Evolutionary conservation across 345 rosid genomes (phyloP).

Genomic region (Noccaea caerulescens): DNA sequence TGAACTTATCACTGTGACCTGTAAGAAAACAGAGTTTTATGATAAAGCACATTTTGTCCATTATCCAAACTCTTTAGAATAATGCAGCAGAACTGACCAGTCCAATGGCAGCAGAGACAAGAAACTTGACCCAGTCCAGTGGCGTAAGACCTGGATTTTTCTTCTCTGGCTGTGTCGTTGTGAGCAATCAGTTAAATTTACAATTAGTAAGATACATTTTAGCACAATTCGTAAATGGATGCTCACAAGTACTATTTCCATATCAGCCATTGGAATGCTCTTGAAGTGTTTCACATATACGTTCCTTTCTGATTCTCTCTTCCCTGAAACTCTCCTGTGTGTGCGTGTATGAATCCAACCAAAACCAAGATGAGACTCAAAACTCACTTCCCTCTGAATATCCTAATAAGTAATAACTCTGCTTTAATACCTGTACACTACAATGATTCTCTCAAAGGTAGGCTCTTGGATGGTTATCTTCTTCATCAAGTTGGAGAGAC

Average conservation of each 20-base stretch:
- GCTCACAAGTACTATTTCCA: slow-evolving; percentile 92
- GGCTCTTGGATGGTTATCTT: slow-evolving; percentile 80
- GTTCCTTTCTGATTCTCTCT: slow-evolving; percentile 51
- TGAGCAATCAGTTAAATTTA: slow-evolving; percentile 2
- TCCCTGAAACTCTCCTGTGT: slow-evolving; percentile 54
- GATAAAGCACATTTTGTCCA: background rate
- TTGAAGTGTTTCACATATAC: slow-evolving; percentile 78
- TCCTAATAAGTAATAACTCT: background rate
- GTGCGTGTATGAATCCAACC: slow-evolving; percentile 2
- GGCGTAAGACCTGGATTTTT: slow-evolving; percentile 85
- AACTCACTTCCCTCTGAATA: background rate
- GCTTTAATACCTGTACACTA: slow-evolving; percentile 66
- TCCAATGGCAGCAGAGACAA: slow-evolving; percentile 74
- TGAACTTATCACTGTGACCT: slow-evolving; percentile 66
- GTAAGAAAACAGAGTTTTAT: slow-evolving; percentile 12
- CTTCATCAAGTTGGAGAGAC: slow-evolving; percentile 57
- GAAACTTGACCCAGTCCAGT: slow-evolving; percentile 86
- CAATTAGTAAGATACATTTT: background rate
- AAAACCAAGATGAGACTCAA: slow-evolving; percentile 12
- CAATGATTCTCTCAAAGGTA: slow-evolving; percentile 75
- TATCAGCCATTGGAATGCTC: slow-evolving; percentile 84
- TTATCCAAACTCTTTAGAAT: background rate
- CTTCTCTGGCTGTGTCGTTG: slow-evolving; percentile 76
- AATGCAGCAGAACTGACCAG: slow-evolving; percentile 54
- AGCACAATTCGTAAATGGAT: slow-evolving; percentile 13